These are phyloP conservation scores for Larix sibirica DNA, from an alignment of 83 land plant genomes.

Conservation along the genomic window DNA sequence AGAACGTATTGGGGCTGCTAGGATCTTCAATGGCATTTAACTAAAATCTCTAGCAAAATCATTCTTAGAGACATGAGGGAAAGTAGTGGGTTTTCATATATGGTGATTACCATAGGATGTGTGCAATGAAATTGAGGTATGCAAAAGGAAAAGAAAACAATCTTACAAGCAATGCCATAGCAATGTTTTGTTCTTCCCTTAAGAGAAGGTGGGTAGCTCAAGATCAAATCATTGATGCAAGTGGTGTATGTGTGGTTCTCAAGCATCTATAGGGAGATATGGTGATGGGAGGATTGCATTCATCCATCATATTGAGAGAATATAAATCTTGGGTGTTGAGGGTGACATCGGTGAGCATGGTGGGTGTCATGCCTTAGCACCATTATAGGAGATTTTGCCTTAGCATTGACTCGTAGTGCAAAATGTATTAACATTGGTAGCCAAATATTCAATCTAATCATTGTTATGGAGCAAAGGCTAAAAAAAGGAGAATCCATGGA, in stretches of 20 bases:
- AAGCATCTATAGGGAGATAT: slow-evolving; percentile 24
- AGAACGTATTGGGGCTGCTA: slow-evolving; percentile 58
- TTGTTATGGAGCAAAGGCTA: slow-evolving; percentile 35
- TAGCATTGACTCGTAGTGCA: slow-evolving; percentile 81
- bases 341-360: slow-evolving; percentile 47
- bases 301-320: slow-evolving; percentile 43
- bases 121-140: slow-evolving; percentile 72
- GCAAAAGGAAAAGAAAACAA: slow-evolving; percentile 55
- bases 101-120: slow-evolving; percentile 64
- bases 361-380: slow-evolving; percentile 57
- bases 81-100: slow-evolving; percentile 60
- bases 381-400: slow-evolving; percentile 48
- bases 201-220: slow-evolving; percentile 16
- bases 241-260: slow-evolving; percentile 7
- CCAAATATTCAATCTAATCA: slow-evolving; percentile 89
- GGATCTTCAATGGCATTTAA: slow-evolving; percentile 74
- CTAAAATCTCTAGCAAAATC: slow-evolving; percentile 74
- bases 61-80: slow-evolving; percentile 63
- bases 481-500: no score
- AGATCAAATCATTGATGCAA: slow-evolving; percentile 29
- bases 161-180: slow-evolving; percentile 50
- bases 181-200: not conserved
- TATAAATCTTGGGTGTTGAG: slow-evolving; percentile 35
- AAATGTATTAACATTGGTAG: slow-evolving; percentile 60
- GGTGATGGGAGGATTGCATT: slow-evolving; percentile 32